Evolutionary conservation across 306 rosid species (phyloP).

Genomic region (Cucurbita maxima): DNA sequence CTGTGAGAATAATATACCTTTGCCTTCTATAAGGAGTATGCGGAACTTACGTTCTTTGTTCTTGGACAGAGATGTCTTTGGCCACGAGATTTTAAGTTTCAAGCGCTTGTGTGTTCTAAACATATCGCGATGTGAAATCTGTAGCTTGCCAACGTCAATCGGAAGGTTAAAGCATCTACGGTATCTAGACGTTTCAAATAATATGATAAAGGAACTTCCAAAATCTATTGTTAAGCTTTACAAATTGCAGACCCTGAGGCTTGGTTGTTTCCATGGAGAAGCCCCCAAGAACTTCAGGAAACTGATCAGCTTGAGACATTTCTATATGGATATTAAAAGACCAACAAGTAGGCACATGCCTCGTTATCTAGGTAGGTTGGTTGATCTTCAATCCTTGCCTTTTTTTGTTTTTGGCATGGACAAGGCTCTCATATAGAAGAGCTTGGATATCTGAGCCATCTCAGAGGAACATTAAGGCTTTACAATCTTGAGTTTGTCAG

Average conservation of each 20-base stretch:
- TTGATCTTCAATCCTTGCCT: conserved; percentile 3
- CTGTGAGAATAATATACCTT: neutral
- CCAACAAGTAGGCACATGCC: neutral
- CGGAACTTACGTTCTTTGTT: neutral
- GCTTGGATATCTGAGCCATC: conserved; percentile 1
- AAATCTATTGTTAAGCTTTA: neutral
- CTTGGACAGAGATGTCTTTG: neutral
- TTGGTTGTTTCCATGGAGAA: neutral
- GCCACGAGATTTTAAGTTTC: neutral
- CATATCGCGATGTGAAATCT: neutral
- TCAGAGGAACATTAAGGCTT: conserved; percentile 5
- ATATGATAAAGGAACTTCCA: neutral
- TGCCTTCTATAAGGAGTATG: neutral
- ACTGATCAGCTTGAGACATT: conserved; percentile 6
- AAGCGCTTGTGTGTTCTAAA: neutral
- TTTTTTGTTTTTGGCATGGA: neutral
- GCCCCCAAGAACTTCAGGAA: conserved; percentile 2
- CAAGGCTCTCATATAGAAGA: neutral
- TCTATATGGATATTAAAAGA: neutral
- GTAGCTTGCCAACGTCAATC: neutral
- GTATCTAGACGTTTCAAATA: neutral
- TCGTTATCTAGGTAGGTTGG: neutral
- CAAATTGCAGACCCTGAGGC: conserved; percentile 1
- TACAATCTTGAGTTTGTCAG: conserved; percentile 1
- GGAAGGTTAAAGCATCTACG: conserved; percentile 9